Conservation (phyloP, 306 rosid genomes). For the Cucurbita moschata region DNA sequence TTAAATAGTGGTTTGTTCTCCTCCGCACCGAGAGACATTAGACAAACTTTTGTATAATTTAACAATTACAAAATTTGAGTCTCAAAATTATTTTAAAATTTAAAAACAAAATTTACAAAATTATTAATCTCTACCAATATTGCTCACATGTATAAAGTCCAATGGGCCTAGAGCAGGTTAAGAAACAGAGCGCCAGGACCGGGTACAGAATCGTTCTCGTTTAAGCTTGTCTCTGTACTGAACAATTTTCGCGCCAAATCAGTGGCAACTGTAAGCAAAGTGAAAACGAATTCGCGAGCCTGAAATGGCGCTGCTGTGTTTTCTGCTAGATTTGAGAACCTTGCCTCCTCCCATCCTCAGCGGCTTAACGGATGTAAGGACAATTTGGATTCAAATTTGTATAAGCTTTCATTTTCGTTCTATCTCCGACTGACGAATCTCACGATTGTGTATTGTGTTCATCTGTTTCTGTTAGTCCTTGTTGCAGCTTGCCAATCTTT, state of each 20-base stretch:
- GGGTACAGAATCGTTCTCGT: background rate
- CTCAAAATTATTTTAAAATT: too few relatives aligned
- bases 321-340: constrained; percentile 55
- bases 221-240: background rate
- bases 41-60: too few relatives aligned
- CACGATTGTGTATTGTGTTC: constrained; percentile 2
- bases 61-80: too few relatives aligned
- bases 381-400: background rate
- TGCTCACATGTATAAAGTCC: too few relatives aligned
- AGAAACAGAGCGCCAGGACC: background rate
- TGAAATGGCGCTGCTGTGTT: constrained; percentile 55
- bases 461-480: constrained; percentile 33
- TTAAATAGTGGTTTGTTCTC: too few relatives aligned
- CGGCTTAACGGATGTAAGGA: constrained; percentile 38
- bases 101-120: too few relatives aligned
- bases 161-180: background rate
- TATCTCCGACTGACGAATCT: constrained; percentile 7
- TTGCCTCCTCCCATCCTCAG: constrained; percentile 42
- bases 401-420: background rate
- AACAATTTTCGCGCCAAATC: constrained; percentile 6
- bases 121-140: too few relatives aligned
- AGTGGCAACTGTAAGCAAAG: background rate
- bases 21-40: too few relatives aligned
- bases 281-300: constrained; percentile 1
- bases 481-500: constrained; percentile 65